Base-by-base conservation (phyloP, 2,329 filamentous ascomycete species). In the Aphanocladium album region DNA sequence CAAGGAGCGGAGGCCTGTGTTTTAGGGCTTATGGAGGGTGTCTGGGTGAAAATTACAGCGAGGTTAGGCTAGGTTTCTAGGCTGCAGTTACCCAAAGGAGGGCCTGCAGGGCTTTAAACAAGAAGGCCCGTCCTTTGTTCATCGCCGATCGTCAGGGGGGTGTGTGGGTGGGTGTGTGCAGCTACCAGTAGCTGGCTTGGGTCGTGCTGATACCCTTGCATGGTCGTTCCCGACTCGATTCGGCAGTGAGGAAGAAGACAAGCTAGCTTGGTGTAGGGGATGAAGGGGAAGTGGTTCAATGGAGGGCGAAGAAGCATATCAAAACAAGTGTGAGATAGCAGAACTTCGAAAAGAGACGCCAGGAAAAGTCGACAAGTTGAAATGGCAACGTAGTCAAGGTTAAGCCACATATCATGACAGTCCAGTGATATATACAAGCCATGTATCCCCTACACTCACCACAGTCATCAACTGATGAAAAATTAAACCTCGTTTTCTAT, bases 111-210 rank as follows among this genome's bases (percentile, higher is more conserved):
- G 14, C 23, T 50, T 50, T 50, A 19, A n/a, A n/a, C n/a, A 14
- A 4, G 4, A 39, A 11, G 35, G 11, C 16, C 35, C 35, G 35
- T 39, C 12, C 12, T 8, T 50, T 41, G 45, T 25, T 21, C 33
- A 49, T 57, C 45, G 55, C 55, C 55, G 55, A 57, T 57, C 55
- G 47, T 50, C 35, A 57, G 55, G 55, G 55, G 33, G 27, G 41
- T 33, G 6, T 14, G 39, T 30, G 30, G 5, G 30, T 30, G 30
- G 30, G 30, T 30, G 30, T 30, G 30, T 5, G 30, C 30, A 25
- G 37, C 23, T 16, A 45, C 23, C 52, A n/a, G n/a, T n/a, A n/a
- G n/a, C n/a, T n/a, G n/a, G n/a, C n/a, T n/a, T n/a, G n/a, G n/a
- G n/a, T n/a, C n/a, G n/a, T n/a, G n/a, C n/a, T 30, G 5, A 9